phyloP scores from a whole-genome alignment of 2,329 filamentous ascomycete genomes.

The Tolypocladium paradoxum region DNA sequence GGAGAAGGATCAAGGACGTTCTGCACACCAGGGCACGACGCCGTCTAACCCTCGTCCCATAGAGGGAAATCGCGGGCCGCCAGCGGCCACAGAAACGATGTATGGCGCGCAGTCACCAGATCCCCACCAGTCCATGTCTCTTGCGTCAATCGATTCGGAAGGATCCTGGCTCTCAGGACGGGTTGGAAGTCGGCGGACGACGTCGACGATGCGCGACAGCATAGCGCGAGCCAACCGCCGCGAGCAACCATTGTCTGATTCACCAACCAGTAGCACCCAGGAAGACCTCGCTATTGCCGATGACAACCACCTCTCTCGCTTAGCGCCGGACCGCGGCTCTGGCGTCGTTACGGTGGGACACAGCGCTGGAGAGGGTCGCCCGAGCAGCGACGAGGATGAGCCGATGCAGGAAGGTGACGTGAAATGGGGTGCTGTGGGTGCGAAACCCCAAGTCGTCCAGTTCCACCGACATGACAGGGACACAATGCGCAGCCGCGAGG shows the following conservation, averaged over 20 bases:
- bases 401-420: constrained; percentile 29
- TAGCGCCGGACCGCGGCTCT: constrained; percentile 18
- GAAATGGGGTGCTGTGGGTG: constrained; percentile 41
- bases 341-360: constrained; percentile 20
- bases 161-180: constrained; percentile 89
- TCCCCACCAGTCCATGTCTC: constrained; percentile 66
- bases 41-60: constrained; percentile 32
- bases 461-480: constrained; percentile 31
- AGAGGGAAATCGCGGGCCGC: constrained; percentile 12
- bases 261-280: constrained; percentile 35
- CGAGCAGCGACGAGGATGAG: constrained; percentile 51
- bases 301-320: constrained; percentile 61
- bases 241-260: constrained; percentile 25
- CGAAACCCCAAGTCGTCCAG: constrained; percentile 48
- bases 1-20: constrained; percentile 14
- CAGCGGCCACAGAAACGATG: constrained; percentile 13
- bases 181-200: constrained; percentile 33
- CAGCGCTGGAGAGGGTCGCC: constrained; percentile 39
- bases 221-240: constrained; percentile 19
- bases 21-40: constrained; percentile 32
- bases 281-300: constrained; percentile 54
- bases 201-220: constrained; percentile 34
- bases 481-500: constrained; percentile 42
- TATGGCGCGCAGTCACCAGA: constrained; percentile 35
- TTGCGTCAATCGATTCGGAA: constrained; percentile 92